Conservation (phyloP, 257 asterid genomes). For the Thymus quinquecostatus region DNA sequence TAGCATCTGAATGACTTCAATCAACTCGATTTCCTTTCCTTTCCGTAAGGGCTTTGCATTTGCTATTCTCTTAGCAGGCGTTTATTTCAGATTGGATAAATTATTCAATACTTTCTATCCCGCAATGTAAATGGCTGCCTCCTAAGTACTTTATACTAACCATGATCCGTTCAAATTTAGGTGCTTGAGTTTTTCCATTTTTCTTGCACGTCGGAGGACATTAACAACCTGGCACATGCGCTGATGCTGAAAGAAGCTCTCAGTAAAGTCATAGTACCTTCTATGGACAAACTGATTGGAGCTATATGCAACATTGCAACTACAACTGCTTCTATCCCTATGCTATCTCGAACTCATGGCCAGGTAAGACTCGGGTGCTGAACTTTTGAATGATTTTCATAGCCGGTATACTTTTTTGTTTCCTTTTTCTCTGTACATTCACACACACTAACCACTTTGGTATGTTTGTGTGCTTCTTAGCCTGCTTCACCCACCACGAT, state of each 20-base stretch:
- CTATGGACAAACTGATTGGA: constrained; percentile 49
- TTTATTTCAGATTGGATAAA: too few species aligned
- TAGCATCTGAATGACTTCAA: background rate
- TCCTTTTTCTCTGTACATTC: background rate
- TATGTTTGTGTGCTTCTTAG: constrained; percentile 32
- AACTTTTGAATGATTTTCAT: background rate
- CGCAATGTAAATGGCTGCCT: too few species aligned
- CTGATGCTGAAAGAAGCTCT: constrained; percentile 60
- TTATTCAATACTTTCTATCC: too few species aligned
- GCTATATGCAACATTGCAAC: constrained; percentile 46
- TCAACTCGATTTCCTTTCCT: background rate
- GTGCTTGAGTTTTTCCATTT: constrained; percentile 64
- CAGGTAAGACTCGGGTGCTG: constrained; percentile 39
- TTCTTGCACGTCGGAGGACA: constrained; percentile 62
- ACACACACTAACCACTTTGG: constrained; percentile 1
- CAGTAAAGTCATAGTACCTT: constrained; percentile 42
- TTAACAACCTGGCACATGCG: constrained; percentile 57
- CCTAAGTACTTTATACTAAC: background rate
- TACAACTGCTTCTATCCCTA: constrained; percentile 48
- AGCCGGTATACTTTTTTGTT: background rate
- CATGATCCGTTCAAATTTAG: constrained; percentile 31
- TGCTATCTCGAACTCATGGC: constrained; percentile 69
- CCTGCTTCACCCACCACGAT: constrained; percentile 68
- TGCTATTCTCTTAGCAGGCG: background rate
- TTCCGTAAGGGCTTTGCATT: background rate